Evolutionary conservation across 1,284 basidiomycete genomes (phyloP), one percentile per base, ranked within the genome.

Genomic region (Hypsizygus ulmarius): DNA sequence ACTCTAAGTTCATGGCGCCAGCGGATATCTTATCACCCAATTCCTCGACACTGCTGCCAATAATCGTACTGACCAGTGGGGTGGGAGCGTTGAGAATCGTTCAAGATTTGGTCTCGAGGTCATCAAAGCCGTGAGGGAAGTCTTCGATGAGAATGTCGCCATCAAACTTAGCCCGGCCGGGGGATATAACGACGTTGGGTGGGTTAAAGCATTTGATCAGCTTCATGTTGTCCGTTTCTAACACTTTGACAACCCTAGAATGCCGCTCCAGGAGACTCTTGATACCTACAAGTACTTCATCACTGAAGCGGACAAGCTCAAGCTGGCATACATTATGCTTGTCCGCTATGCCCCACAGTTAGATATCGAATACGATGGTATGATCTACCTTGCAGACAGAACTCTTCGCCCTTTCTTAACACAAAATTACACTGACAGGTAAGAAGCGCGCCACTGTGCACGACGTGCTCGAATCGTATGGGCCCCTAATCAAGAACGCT

Each of bases 11-110:
- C 75, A 75, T 39, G 68, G 62, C 1, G 72, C 72, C n/a, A 70
- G 66, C 44, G 77, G 79, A 1, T 81, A 79, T 59, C 65, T 82
- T 9, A 49, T 81, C 45, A 66, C 77, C 54, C 81, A 86, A 58
- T 84, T 83, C 69, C 63, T 81, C 10, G 76, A 82, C 56, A 64
- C 59, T 47, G 67, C 51, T n/a, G 65, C 73, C 30, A 84, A 85
- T 65, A 50, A 74, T 29, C 76, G 83, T 25, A 79, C 77, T 2
- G 84, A 85, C 59, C 53, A 72, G 41, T 87, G 79, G 72, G 83
- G 82, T 10, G 82, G 82, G 2, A 74, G 71, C 19, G 46, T 75
- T 39, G 74, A 79, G 58, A 82, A 83, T 61, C 73, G 83, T 18
- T 54, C 68, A 6, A 64, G 78, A 4, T 84, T 87, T 61, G 69